Percentiles rank a stretch among this genome's conserved stretches.
phyloP scores from a whole-genome alignment of 768 basidiomycete genomes.

The Cystobasidiopsis lactophilus region DNA sequence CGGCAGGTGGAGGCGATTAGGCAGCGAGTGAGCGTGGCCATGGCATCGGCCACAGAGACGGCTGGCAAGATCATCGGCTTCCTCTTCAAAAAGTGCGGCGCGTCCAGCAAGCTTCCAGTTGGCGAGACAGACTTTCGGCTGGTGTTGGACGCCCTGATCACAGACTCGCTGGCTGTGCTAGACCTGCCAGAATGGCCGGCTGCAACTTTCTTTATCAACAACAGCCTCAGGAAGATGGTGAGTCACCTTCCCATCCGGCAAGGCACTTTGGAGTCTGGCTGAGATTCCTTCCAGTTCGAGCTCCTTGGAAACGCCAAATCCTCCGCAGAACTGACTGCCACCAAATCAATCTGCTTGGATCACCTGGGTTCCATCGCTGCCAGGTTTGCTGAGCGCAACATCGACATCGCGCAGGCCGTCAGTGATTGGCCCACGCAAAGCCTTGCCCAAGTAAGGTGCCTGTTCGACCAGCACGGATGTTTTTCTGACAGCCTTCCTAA shows the following conservation, averaged over 20 bases:
- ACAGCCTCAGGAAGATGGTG: constrained; percentile 72
- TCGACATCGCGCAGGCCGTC: constrained; percentile 18
- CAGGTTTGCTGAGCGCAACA: constrained; percentile 36
- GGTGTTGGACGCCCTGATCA: constrained; percentile 75
- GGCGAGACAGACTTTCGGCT: constrained; percentile 70
- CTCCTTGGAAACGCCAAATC: constrained; percentile 63
- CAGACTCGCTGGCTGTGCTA: constrained; percentile 64
- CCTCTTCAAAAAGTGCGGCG: constrained; percentile 39
- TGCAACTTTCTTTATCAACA: constrained; percentile 53
- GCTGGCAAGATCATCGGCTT: constrained; percentile 65
- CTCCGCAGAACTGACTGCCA: constrained; percentile 52
- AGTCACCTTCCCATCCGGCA: constrained; percentile 9
- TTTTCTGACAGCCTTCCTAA: too few species aligned
- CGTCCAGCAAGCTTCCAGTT: not conserved
- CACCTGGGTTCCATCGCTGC: constrained; percentile 85
- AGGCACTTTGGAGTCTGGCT: not conserved
- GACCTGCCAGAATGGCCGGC: constrained; percentile 98
- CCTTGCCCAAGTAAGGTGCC: constrained; percentile 28
- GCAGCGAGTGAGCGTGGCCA: constrained; percentile 24
- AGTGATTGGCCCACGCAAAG: constrained; percentile 30
- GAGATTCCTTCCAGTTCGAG: constrained; percentile 35
- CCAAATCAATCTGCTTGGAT: constrained; percentile 73
- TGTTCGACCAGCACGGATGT: not conserved
- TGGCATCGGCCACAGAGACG: constrained; percentile 63
- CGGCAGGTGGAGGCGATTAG: not conserved